Percentiles rank a stretch among this genome's conserved stretches.
Evolutionary conservation across 2,329 filamentous ascomycete species (phyloP).

Genomic region (Aspergillus neotritici): DNA sequence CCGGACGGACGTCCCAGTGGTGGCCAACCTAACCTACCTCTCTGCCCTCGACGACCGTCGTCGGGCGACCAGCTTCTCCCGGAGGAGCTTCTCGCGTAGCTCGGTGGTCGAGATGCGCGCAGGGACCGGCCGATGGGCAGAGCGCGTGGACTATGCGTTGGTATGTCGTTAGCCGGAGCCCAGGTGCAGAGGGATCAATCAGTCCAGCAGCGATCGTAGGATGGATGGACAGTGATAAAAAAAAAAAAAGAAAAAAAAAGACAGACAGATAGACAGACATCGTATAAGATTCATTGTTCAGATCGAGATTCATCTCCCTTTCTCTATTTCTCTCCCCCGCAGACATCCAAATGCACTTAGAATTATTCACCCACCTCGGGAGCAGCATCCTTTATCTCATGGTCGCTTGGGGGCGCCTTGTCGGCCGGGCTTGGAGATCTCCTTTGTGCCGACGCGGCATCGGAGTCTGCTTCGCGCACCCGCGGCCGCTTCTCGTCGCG

Average conservation of each 20-base stretch:
- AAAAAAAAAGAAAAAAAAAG: too few relatives aligned
- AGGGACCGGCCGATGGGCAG: conserved; percentile 10
- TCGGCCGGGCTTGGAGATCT: conserved; percentile 17
- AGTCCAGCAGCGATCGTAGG: too few relatives aligned
- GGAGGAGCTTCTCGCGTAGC: conserved; percentile 34
- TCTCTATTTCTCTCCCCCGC: too few relatives aligned
- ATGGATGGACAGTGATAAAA: too few relatives aligned
- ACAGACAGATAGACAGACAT: too few relatives aligned
- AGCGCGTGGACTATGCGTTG: conserved; percentile 5
- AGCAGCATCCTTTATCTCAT: conserved; percentile 20
- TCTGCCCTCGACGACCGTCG: conserved; percentile 22
- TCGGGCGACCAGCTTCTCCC: conserved; percentile 34
- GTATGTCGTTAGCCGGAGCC: conserved; percentile 13
- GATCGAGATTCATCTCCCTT: too few relatives aligned
- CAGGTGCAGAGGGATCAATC: too few relatives aligned
- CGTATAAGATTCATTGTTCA: too few relatives aligned
- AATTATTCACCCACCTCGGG: conserved; percentile 30
- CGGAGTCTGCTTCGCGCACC: conserved; percentile 35
- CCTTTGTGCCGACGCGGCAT: conserved; percentile 11
- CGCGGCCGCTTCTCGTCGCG: conserved; percentile 39
- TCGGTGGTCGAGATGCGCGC: conserved; percentile 27
- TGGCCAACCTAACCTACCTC: conserved; percentile 19
- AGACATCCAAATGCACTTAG: conserved; percentile 5
- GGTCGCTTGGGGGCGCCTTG: conserved; percentile 12
- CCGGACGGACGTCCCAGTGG: too few relatives aligned